Base-by-base conservation (phyloP, 345 rosid genomes). In the Corchorus capsularis region DNA sequence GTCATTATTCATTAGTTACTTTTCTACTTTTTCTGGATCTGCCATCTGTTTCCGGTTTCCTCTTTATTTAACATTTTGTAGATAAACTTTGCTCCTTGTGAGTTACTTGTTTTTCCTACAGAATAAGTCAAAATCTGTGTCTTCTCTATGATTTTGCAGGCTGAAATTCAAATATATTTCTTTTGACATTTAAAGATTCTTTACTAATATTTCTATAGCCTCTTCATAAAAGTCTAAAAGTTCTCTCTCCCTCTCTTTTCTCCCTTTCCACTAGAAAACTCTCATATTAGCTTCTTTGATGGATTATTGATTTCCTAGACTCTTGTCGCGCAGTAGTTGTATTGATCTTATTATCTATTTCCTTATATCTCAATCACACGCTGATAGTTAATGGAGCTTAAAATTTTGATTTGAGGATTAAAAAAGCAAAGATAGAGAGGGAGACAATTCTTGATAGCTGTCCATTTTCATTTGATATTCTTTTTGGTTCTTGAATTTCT, bases 391-490 rank as follows among this genome's bases (percentile, higher is more conserved):
- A 64, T 64, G 50, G 14, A 41, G 7, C 19, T 16, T 17, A n/a
- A 43, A 64, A 49, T 41, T 64, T 63, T 63, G 47, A 39, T 17
- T 63, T 63, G 47, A 37, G 27, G 41, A 64, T 39, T 8, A 41
- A 64, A 8, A 46, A 47, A 64, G 39, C n/a, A 17, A 49, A 63
- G 6, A 41, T 12, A 9, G 15, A 10, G 10, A 39, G 8, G 27
- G 27, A 27, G 27, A 27, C 27, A 27, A 52, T 19, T 64, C 27
- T 39, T 64, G 39, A 39, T 22, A 39, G 15, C 12, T 39, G 22
- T 64, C 69, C 39, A 64, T 39, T 64, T 17, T 41, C 49, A 64
- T 64, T 64, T 64, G 69, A 39, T 64, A 39, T 64, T n/a, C 27
- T 5, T 64, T 13, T 64, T 39, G 69, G 69, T 64, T 17, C 69